phyloP scores from a whole-genome alignment of 2,329 filamentous ascomycete species.

The Cordyceps farinosa region DNA sequence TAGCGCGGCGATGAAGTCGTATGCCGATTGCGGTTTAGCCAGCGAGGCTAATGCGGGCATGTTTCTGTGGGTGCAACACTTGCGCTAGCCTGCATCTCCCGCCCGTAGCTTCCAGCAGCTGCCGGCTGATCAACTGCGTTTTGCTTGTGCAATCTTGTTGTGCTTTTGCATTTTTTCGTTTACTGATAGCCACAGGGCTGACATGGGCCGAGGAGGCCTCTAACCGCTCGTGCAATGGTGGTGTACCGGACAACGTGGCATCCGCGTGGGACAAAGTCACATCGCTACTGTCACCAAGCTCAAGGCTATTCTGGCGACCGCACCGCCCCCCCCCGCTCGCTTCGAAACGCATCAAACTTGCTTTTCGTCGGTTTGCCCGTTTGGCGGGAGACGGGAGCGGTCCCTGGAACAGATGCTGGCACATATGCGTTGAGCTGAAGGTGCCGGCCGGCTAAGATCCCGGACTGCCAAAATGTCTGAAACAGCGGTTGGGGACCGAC shows the following conservation, averaged over 20 bases:
- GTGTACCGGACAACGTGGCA: background rate
- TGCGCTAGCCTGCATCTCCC: background rate
- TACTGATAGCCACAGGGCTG: background rate
- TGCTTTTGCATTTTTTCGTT: background rate
- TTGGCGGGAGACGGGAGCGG: background rate
- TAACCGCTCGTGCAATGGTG: background rate
- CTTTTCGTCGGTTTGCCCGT: background rate
- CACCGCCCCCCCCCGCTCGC: background rate
- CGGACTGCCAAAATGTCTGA: background rate
- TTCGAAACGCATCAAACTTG: background rate
- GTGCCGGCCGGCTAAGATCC: background rate
- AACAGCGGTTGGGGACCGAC: background rate
- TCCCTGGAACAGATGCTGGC: background rate
- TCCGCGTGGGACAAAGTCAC: background rate
- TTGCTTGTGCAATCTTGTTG: background rate
- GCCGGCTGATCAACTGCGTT: background rate
- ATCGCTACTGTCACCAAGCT: too few relatives aligned
- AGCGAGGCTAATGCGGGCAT: background rate
- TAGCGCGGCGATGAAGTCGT: slow-evolving; percentile 9
- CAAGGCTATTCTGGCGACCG: background rate
- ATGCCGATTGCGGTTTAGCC: background rate
- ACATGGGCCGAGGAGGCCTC: background rate
- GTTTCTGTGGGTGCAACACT: background rate
- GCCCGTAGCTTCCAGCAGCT: background rate
- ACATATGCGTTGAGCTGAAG: background rate